Evolutionary conservation across 768 basidiomycete genomes (phyloP), one percentile per base, ranked within the genome.

Genomic region (Sistotremastrum niveocremeum): DNA sequence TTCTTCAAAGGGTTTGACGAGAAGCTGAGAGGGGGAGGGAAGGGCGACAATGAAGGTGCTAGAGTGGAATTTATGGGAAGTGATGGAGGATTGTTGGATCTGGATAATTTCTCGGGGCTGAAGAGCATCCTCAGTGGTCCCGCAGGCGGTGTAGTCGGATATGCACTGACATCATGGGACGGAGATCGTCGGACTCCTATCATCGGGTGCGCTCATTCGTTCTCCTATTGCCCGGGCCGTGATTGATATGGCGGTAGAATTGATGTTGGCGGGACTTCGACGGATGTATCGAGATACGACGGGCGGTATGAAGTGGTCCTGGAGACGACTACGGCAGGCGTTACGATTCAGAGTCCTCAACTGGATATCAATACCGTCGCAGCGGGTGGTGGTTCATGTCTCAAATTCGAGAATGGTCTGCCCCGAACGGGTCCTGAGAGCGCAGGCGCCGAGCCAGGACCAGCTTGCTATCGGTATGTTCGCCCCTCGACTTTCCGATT

Each of bases 311-410:
- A 97, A 59, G 73, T 88, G 11, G 88, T 94, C 2, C 94, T 90
- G 56, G 93, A 97, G 60, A 91, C 93, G 0, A 94, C 91, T 0
- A 97, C 93, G 0, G 93, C 93, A 0, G 89, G 91, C 1, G 82
- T 95, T 12, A 84, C 84, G 0, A 87, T 97, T 44, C 88, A 93
- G 57, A 84, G 82, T 1, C 88, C 91, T 0, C 90, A 94, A 54
- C 73, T 97, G 11, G 91, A 95, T 56, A 93, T 97, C 62, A 94
- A 94, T 59, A 90, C 88, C 4, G 90, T 95, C 41, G 93, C 93
- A 5, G 93, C 94, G 1, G 93, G 94, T 3, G 93, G 93, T 39
- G 94, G 93, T 0, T 88, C 85, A 1, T 83, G 91, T 54, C 65
- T 97, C 41, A 81, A 77, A 3, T 97, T 86, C 70, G 73, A 79